Conservation (phyloP, 163 green algal genomes). For the Smithsoniella earleae region DNA sequence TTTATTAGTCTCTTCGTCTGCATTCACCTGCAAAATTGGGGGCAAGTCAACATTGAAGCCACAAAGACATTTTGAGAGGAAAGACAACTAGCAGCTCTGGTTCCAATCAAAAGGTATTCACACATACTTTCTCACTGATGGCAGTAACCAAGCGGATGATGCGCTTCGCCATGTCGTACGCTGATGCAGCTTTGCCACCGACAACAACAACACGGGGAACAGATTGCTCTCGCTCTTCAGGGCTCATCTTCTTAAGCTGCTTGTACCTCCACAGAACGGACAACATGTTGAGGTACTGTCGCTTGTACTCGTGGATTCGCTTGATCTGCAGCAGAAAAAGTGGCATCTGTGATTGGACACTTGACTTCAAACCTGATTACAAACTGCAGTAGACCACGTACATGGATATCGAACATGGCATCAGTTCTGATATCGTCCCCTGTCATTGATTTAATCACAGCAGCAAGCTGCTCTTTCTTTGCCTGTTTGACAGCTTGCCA, state of each 20-base stretch:
- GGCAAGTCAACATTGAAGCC: slow-evolving; percentile 20
- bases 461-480: slow-evolving; percentile 76
- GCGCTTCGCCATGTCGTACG: slow-evolving; percentile 95
- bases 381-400: slow-evolving; percentile 26
- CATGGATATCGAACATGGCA: slow-evolving; percentile 84
- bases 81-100: neutral
- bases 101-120: too few species aligned
- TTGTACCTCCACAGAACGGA: slow-evolving; percentile 91
- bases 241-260: slow-evolving; percentile 78
- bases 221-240: slow-evolving; percentile 63
- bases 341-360: neutral
- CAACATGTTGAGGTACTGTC: slow-evolving; percentile 91
- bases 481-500: slow-evolving; percentile 78
- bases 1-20: slow-evolving; percentile 81
- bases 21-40: slow-evolving; percentile 71
- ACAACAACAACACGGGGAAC: slow-evolving; percentile 77
- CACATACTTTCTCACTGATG: slow-evolving; percentile 61
- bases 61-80: neutral
- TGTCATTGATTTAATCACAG: slow-evolving; percentile 59
- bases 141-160: slow-evolving; percentile 88
- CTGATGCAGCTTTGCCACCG: slow-evolving; percentile 88
- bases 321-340: slow-evolving; percentile 69
- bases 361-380: neutral
- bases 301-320: slow-evolving; percentile 99
- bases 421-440: slow-evolving; percentile 64